A percentile compares a stretch with the other conserved stretches of the same genome.
Evolutionary conservation across 352 stramenopile species (phyloP).

Genomic region (Phytophthora meadii): DNA sequence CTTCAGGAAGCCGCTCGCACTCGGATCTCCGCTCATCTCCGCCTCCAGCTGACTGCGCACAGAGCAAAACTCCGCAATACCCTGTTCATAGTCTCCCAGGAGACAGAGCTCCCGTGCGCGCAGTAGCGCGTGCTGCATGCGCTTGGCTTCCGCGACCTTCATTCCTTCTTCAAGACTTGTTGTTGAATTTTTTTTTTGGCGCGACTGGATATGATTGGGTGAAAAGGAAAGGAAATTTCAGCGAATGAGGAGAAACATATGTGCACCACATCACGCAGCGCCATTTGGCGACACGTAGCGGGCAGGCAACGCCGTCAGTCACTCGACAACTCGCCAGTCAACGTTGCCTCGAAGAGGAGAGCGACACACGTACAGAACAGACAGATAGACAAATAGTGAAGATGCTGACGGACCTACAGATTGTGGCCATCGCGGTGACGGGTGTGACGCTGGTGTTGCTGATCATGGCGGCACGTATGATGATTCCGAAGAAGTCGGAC

Average conservation of each 20-base stretch:
- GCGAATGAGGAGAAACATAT: conserved; percentile 1
- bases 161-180: conserved; percentile 4
- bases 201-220: conserved; percentile 21
- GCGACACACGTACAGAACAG: conserved; percentile 7
- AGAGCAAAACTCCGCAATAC: conserved; percentile 49
- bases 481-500: conserved; percentile 74
- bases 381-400: conserved; percentile 30
- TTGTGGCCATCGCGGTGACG: conserved; percentile 71
- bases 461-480: conserved; percentile 67
- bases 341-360: conserved; percentile 3
- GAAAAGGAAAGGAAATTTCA: conserved; percentile 2
- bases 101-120: conserved; percentile 71
- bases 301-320: conserved; percentile 17
- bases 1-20: conserved; percentile 51
- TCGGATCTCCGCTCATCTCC: conserved; percentile 30
- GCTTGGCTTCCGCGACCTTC: not conserved
- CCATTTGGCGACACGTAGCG: conserved; percentile 44
- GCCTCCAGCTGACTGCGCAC: conserved; percentile 45
- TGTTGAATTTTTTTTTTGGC: conserved; percentile 8
- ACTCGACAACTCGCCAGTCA: conserved; percentile 20
- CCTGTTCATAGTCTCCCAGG: conserved; percentile 63
- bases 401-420: conserved; percentile 75
- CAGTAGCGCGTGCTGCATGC: conserved; percentile 44
- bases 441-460: conserved; percentile 64
- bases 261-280: conserved; percentile 12